phyloP scores from a whole-genome alignment of 2,329 filamentous ascomycete species.

The Aureobasidium sp. region DNA sequence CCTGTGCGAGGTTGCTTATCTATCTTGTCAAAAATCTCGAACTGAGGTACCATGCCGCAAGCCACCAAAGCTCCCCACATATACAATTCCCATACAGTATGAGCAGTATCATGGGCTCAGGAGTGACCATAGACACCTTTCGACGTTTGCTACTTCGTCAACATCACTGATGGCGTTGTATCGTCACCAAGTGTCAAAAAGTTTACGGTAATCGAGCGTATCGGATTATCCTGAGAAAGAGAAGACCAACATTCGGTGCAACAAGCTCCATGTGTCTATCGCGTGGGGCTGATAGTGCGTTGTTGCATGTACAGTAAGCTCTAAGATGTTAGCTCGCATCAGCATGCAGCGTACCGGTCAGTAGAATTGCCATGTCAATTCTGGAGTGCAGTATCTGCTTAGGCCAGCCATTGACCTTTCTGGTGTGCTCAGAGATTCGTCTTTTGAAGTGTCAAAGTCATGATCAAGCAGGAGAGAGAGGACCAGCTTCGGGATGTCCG shows the following conservation, averaged over 20 bases:
- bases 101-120: too few species aligned
- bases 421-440: neutral
- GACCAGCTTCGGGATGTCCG: neutral
- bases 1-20: neutral
- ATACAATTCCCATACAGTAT: neutral
- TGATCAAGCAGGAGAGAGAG: neutral
- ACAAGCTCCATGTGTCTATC: neutral
- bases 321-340: neutral
- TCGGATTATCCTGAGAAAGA: neutral
- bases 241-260: neutral
- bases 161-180: neutral
- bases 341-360: conserved; percentile 2
- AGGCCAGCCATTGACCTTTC: neutral
- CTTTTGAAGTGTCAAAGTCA: neutral
- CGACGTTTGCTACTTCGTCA: neutral
- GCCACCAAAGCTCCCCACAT: neutral
- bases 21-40: neutral
- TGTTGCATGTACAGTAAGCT: conserved; percentile 5
- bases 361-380: neutral
- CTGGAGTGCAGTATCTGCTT: neutral
- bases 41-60: neutral
- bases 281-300: neutral
- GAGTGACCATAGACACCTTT: too few species aligned
- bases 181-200: neutral
- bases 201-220: neutral